These are phyloP conservation scores for Tripterygium wilfordii DNA, from an alignment of 177 flowering plant species.

Conservation along the genomic window DNA sequence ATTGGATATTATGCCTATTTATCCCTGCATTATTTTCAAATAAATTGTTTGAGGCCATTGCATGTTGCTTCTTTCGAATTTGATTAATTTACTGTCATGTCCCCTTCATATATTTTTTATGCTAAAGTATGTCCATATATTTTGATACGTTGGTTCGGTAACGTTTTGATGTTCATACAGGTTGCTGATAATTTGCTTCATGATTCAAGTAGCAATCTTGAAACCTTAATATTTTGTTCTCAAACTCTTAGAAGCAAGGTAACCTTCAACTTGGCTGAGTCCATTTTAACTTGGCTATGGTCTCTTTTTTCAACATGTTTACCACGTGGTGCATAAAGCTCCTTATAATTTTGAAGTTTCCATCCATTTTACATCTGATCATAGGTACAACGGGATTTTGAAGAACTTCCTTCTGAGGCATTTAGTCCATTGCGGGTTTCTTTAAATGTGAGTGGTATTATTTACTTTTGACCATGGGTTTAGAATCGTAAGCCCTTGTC, in stretches of 20 bases:
- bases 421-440: conserved; percentile 92
- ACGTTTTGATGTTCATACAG: conserved; percentile 25
- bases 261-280: conserved; percentile 4
- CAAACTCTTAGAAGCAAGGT: conserved; percentile 99
- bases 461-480: no score
- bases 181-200: conserved; percentile 98
- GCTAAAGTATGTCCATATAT: background rate
- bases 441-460: conserved; percentile 68
- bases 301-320: no score
- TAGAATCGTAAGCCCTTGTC: no score
- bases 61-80: background rate
- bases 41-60: no score
- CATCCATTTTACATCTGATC: conserved; percentile 6
- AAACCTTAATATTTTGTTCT: conserved; percentile 89
- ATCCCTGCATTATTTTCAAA: no score
- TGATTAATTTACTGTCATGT: background rate
- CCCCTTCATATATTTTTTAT: background rate
- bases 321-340: no score
- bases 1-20: no score
- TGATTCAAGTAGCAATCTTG: conserved; percentile 82
- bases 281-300: no score
- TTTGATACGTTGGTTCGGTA: background rate
- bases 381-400: conserved; percentile 96
- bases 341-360: no score
- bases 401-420: conserved; percentile 95